Evolutionary conservation across 177 flowering plant species (phyloP).

Genomic region (Vitis hybrid): DNA sequence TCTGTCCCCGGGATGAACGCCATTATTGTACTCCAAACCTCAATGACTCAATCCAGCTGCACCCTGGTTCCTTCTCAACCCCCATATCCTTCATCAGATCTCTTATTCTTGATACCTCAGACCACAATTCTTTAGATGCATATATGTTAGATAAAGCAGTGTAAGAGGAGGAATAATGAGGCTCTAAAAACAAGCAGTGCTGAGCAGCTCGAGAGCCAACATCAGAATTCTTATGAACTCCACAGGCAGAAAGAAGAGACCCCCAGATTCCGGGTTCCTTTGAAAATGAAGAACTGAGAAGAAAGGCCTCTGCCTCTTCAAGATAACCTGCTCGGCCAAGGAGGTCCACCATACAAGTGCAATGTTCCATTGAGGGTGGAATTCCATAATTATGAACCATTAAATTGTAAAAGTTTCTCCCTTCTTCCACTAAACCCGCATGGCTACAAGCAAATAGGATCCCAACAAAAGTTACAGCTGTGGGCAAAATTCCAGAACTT

Average conservation of each 20-base stretch:
- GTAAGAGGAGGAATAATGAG: slow-evolving; percentile 17
- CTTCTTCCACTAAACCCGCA: slow-evolving; percentile 30
- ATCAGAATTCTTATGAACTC: slow-evolving; percentile 22
- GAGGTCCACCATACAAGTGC: slow-evolving; percentile 34
- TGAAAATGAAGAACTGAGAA: slow-evolving; percentile 23
- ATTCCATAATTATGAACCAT: slow-evolving; percentile 23
- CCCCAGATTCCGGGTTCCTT: slow-evolving; percentile 29
- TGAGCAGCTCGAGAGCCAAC: slow-evolving; percentile 28
- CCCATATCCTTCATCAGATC: slow-evolving; percentile 24
- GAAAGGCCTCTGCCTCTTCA: slow-evolving; percentile 23
- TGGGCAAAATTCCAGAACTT: slow-evolving; percentile 20
- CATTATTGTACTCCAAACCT: neutral
- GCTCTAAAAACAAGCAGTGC: slow-evolving; percentile 22
- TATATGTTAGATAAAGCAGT: slow-evolving; percentile 27
- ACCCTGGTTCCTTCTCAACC: slow-evolving; percentile 27
- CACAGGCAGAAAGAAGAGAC: slow-evolving; percentile 30
- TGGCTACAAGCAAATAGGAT: slow-evolving; percentile 30
- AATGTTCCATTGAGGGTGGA: slow-evolving; percentile 28
- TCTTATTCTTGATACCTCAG: slow-evolving; percentile 17
- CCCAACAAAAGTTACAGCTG: slow-evolving; percentile 26
- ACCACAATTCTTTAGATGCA: slow-evolving; percentile 29
- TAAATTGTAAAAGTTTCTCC: slow-evolving; percentile 17
- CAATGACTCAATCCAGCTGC: slow-evolving; percentile 24
- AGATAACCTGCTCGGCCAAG: slow-evolving; percentile 31
- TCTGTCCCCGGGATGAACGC: neutral